These are phyloP conservation scores for Magnusiomyces magnusii DNA, from an alignment of 1,139 yeast genomes.

Conservation along the genomic window DNA sequence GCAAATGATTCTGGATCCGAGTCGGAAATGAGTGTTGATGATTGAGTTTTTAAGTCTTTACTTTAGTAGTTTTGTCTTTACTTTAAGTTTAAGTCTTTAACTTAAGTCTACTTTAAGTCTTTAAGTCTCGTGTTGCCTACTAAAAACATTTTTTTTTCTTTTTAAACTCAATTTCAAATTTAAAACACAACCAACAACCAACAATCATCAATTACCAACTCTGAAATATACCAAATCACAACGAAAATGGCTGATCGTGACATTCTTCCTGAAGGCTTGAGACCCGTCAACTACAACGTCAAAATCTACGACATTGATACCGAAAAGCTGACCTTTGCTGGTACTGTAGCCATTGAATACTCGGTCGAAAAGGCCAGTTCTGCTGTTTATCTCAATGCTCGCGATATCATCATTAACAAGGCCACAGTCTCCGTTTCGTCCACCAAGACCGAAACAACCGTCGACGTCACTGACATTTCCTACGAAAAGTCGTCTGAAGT, in stretches of 20 bases:
- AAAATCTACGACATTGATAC: conserved; percentile 40
- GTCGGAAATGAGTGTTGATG: conserved; percentile 5
- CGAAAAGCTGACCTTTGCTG: conserved; percentile 45
- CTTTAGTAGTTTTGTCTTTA: no score
- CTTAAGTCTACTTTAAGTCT: no score
- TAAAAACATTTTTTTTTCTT: neutral
- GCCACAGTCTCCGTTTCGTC: conserved; percentile 21
- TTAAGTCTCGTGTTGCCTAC: neutral
- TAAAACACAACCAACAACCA: no score
- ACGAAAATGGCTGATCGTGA: conserved; percentile 34
- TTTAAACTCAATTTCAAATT: no score
- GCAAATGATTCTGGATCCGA: neutral
- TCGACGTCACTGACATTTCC: conserved; percentile 20
- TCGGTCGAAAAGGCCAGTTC: conserved; percentile 35
- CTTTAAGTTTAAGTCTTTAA: no score
- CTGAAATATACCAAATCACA: no score
- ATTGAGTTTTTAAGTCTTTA: no score
- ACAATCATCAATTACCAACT: no score
- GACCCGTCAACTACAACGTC: conserved; percentile 41
- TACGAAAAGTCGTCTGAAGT: conserved; percentile 30
- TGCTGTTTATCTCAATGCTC: conserved; percentile 29
- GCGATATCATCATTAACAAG: conserved; percentile 19
- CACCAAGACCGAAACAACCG: conserved; percentile 22
- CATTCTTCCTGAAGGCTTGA: conserved; percentile 47
- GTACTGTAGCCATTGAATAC: conserved; percentile 44